A percentile compares a stretch with the other conserved stretches of the same genome.
Evolutionary conservation across 2,329 filamentous ascomycete genomes (phyloP).

Genomic region (Sporothrix protearum): DNA sequence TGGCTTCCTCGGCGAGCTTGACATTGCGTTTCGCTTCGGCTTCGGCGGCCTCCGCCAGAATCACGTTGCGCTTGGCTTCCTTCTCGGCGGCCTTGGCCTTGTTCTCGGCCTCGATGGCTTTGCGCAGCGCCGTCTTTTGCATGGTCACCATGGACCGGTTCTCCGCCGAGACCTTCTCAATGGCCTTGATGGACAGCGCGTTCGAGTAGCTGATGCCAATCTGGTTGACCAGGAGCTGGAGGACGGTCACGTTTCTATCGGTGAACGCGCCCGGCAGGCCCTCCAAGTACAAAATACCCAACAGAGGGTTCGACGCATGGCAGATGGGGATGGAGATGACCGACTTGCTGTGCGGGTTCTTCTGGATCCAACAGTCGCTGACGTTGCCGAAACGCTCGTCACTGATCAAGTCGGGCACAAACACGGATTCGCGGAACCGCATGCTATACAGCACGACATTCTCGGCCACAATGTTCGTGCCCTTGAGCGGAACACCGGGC

Average conservation of each 20-base stretch:
- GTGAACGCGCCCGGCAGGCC: constrained; percentile 72
- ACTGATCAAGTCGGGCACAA: constrained; percentile 67
- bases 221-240: constrained; percentile 72
- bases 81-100: constrained; percentile 75
- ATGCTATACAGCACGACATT: constrained; percentile 75
- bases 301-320: constrained; percentile 65
- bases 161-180: constrained; percentile 73
- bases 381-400: constrained; percentile 79
- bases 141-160: constrained; percentile 75
- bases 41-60: constrained; percentile 76
- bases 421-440: constrained; percentile 71
- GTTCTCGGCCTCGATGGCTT: constrained; percentile 68
- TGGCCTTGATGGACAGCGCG: constrained; percentile 62
- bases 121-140: constrained; percentile 68
- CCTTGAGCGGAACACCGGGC: constrained; percentile 60
- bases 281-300: constrained; percentile 74
- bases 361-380: constrained; percentile 62
- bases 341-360: constrained; percentile 66
- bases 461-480: constrained; percentile 66
- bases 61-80: constrained; percentile 72
- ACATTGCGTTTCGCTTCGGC: constrained; percentile 74
- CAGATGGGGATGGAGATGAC: constrained; percentile 78
- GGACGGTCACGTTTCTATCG: constrained; percentile 64
- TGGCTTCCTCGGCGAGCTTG: constrained; percentile 76
- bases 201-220: constrained; percentile 71